Evolutionary conservation across 2,329 filamentous ascomycete species (phyloP).

Genomic region (Diaporthe velutina): DNA sequence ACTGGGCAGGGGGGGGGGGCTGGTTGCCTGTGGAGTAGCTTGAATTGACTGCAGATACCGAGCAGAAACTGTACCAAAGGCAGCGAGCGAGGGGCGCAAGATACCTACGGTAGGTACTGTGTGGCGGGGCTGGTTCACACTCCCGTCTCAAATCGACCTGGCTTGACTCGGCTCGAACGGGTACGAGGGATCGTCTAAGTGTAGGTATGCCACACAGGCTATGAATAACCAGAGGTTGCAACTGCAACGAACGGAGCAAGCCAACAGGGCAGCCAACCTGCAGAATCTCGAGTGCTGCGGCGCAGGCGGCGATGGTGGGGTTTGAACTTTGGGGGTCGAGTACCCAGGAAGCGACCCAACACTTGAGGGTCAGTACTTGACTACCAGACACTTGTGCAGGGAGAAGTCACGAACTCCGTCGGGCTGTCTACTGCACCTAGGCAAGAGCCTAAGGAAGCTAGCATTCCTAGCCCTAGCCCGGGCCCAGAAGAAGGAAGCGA

Average conservation of each 20-base stretch:
- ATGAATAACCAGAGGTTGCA: slow-evolving; percentile 17
- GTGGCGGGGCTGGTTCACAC: slow-evolving; percentile 9
- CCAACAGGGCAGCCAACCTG: not conserved
- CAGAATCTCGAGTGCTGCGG: slow-evolving; percentile 14
- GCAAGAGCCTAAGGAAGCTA: slow-evolving; percentile 15
- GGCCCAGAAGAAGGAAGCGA: slow-evolving; percentile 24
- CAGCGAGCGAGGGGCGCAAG: not conserved
- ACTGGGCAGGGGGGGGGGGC: slow-evolving; percentile 5
- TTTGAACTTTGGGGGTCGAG: not conserved
- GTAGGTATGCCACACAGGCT: not conserved
- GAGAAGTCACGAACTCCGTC: slow-evolving; percentile 6
- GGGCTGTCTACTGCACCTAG: slow-evolving; percentile 1
- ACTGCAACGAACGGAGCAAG: not conserved
- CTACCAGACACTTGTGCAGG: not conserved
- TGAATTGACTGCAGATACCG: slow-evolving; percentile 20
- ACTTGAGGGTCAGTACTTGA: not conserved
- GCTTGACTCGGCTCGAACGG: slow-evolving; percentile 13
- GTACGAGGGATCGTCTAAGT: not conserved
- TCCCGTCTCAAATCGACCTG: slow-evolving; percentile 2
- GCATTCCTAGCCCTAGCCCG: not conserved
- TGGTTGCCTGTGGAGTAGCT: slow-evolving; percentile 26
- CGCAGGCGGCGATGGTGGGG: not conserved
- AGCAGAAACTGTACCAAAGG: not conserved
- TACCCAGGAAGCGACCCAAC: not conserved
- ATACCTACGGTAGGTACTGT: not conserved